Conservation (phyloP, 768 basidiomycete genomes). For the Pulveroboletus sp. region DNA sequence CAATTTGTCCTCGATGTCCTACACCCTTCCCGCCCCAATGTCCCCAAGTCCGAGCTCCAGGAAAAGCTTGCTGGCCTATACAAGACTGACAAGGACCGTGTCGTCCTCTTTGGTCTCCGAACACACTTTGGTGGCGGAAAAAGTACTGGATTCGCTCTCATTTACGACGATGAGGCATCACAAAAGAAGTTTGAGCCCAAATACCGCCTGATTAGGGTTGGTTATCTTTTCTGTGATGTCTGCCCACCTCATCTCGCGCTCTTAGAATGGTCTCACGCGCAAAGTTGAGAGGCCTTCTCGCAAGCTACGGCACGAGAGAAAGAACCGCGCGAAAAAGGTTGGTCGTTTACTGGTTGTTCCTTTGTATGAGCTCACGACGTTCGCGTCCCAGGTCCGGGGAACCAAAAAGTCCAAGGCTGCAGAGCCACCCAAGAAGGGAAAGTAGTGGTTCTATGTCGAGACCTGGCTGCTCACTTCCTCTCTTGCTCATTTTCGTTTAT, state of each 20-base stretch:
- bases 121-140: constrained; percentile 98
- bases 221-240: constrained; percentile 33
- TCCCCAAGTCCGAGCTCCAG: constrained; percentile 86
- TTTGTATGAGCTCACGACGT: constrained; percentile 13
- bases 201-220: constrained; percentile 88
- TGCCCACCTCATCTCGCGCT: constrained; percentile 2
- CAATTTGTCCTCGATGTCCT: constrained; percentile 95
- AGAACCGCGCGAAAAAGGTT: constrained; percentile 99
- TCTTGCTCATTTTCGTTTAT: constrained; percentile 28
- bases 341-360: constrained; percentile 11
- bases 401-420: constrained; percentile 94
- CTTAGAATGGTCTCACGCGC: constrained; percentile 59
- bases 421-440: constrained; percentile 90
- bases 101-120: constrained; percentile 91
- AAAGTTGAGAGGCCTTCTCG: constrained; percentile 92
- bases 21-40: constrained; percentile 93
- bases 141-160: constrained; percentile 95
- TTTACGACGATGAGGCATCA: constrained; percentile 93
- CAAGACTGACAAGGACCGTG: constrained; percentile 88
- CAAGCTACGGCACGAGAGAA: constrained; percentile 98
- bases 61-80: constrained; percentile 92
- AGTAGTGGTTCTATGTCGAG: constrained; percentile 49
- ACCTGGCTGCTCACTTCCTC: constrained; percentile 14
- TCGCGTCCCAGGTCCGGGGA: constrained; percentile 72
- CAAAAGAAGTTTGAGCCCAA: constrained; percentile 98